These are phyloP conservation scores for Calocera cornea DNA, from an alignment of 768 basidiomycete genomes.

Conservation along the genomic window DNA sequence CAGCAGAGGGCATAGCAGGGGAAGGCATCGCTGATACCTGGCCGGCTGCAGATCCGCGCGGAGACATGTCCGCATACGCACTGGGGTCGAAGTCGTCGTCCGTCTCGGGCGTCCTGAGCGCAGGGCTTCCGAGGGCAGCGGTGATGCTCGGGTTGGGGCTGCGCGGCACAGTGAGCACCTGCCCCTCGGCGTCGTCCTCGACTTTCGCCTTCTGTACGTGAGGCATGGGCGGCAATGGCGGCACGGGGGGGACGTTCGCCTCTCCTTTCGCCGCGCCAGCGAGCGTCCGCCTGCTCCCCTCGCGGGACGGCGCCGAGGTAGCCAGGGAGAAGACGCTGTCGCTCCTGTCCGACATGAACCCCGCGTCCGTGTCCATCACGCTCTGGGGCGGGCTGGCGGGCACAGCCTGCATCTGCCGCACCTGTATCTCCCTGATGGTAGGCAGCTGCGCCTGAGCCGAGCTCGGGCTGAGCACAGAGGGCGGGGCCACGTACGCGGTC, in stretches of 20 bases:
- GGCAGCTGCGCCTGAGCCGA: neutral
- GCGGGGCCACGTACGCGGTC: neutral
- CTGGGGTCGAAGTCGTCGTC: neutral
- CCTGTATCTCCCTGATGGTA: neutral
- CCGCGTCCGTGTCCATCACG: neutral
- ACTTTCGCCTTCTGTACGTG: neutral
- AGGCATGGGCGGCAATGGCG: neutral
- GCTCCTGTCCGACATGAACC: neutral
- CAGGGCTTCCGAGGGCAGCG: neutral
- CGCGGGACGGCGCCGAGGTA: neutral
- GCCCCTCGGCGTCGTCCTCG: neutral
- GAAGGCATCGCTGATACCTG: neutral
- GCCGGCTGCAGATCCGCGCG: neutral
- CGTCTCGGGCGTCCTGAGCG: neutral
- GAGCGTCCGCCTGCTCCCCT: neutral
- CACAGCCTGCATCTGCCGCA: neutral
- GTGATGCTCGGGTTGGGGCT: constrained; percentile 2
- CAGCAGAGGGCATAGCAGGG: neutral
- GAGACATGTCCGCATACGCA: constrained; percentile 3
- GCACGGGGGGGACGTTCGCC: neutral
- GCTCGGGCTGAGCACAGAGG: neutral
- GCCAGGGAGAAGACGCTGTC: neutral
- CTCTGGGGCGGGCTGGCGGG: neutral
- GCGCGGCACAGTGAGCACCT: neutral
- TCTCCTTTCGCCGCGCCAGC: neutral